These are phyloP conservation scores for Stephanodiscus minutulus DNA, from an alignment of 108 stramenopile genomes.

Conservation along the genomic window DNA sequence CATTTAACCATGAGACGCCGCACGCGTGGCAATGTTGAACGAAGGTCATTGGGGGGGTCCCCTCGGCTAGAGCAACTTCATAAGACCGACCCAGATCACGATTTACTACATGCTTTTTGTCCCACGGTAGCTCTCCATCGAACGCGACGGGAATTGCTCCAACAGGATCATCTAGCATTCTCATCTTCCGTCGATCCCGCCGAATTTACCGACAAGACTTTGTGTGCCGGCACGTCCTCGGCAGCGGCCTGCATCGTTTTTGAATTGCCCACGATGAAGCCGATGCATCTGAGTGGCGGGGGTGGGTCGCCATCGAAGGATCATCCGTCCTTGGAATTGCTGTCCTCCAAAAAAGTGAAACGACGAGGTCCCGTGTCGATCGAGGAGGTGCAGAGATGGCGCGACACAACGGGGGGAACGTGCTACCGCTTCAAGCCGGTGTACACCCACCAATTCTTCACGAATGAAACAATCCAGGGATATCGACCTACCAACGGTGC, in stretches of 20 bases:
- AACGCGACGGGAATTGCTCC: not conserved
- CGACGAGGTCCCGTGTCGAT: constrained; percentile 5
- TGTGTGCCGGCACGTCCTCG: constrained; percentile 13
- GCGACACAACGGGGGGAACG: not conserved
- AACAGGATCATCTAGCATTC: not conserved
- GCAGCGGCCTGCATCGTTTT: constrained; percentile 13
- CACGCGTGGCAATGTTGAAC: not conserved
- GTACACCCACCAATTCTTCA: constrained; percentile 46
- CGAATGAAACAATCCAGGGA: constrained; percentile 29
- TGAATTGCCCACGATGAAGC: constrained; percentile 4
- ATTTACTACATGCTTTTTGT: not conserved
- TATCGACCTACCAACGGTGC: constrained; percentile 33
- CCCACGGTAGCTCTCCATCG: not conserved
- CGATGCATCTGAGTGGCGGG: not conserved
- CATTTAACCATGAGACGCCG: not conserved
- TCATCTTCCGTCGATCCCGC: constrained; percentile 4
- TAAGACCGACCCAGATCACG: not conserved
- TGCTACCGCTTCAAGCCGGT: constrained; percentile 40
- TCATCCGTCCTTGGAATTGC: not conserved
- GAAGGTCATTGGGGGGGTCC: not conserved
- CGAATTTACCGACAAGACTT: not conserved
- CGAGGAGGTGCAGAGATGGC: constrained; percentile 13
- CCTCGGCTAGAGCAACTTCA: not conserved
- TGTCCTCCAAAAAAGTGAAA: not conserved
- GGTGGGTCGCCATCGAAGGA: not conserved